Conservation (phyloP, 345 rosid genomes). For the Eucalyptus erythrocorys region DNA sequence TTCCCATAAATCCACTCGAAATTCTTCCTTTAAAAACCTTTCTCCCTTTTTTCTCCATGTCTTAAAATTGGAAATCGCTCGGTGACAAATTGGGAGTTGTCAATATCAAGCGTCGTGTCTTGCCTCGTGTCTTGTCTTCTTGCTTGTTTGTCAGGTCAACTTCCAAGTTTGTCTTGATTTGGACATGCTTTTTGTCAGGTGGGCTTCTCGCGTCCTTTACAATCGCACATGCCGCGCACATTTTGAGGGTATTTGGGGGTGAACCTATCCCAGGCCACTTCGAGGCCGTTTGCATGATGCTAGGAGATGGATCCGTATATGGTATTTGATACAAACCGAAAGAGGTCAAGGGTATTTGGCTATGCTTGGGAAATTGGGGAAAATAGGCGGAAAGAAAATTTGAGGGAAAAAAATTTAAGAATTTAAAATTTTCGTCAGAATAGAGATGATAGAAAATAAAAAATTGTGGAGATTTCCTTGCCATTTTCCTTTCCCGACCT, state of each 20-base stretch:
- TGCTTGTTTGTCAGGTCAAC: not conserved
- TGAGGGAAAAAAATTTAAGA: not conserved
- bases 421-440: not conserved
- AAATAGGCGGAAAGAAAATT: not conserved
- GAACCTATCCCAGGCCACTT: not conserved
- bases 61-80: not conserved
- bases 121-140: not conserved
- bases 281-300: not conserved
- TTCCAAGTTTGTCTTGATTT: not conserved
- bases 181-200: not conserved
- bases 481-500: not conserved
- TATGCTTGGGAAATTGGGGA: not conserved
- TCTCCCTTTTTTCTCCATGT: not conserved
- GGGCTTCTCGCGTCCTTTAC: not conserved
- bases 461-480: not conserved
- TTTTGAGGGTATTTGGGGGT: not conserved
- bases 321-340: not conserved
- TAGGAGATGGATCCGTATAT: not conserved
- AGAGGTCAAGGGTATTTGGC: not conserved
- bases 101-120: not conserved
- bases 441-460: accelerated
- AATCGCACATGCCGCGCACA: not conserved
- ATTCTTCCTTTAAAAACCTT: not conserved
- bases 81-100: not conserved
- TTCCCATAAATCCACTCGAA: not conserved